Base-by-base conservation (phyloP, 371 early-diverging fungal species). In the Scutellospora calospora region DNA sequence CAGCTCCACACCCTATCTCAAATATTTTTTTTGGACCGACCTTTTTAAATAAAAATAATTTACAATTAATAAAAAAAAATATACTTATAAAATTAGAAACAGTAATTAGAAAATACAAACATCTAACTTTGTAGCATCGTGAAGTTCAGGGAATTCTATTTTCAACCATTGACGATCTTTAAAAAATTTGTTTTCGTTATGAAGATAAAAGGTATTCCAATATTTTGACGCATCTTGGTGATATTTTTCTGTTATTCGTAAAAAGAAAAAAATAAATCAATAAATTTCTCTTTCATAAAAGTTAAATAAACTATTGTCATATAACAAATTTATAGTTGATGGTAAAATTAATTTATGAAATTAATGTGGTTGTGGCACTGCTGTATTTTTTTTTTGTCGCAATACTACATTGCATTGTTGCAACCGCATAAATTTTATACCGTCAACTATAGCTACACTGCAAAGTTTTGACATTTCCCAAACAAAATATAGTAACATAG, bases 151-250 rank as follows among this genome's bases (percentile, higher is more conserved):
- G 86, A 98, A 98, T 86, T 98, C 99, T 2, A 95, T 89, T 83
- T 96, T 95, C 2, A 96, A 94, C 98, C 98, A 98, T 85, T 97
- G 96, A 45, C 98, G 90, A 87, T 97, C 97, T 88, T 94, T 97
- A 88, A 92, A 98, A 88, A 95, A 98, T 83, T 97, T 97, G 57
- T 94, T 95, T 22, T 94, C 92, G 80, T 98, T 97, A 79, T 96
- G 93, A 83, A 95, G 93, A 82, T 97, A 98, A 85, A 98, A 97
- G 11, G 90, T 84, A 85, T 96, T 92, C 90, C 90, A 87, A 84
- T 27, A 79, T 66, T 68, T 54, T 25, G 79, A 35, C n/a, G 79
- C 52, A 45, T 79, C 55, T 35, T 20, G 12, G 9, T 51, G 33
- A 66, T 51, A 79, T 54, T 29, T 59, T 68, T 79, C 79, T 79